Conservation (phyloP, 2,329 filamentous ascomycete species). For the Hymenoscyphus occultus region DNA sequence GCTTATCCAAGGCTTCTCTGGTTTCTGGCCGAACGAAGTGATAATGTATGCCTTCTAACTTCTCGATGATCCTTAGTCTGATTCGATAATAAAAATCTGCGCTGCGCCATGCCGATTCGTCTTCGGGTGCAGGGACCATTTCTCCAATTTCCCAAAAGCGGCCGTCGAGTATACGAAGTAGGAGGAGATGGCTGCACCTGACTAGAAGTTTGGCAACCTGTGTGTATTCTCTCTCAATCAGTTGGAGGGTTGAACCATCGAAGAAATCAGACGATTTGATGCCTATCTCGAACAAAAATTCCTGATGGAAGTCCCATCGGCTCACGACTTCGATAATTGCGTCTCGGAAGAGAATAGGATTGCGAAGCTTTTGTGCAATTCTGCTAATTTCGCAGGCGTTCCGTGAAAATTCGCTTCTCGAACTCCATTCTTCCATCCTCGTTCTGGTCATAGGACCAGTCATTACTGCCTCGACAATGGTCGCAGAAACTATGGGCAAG, state of each 20-base stretch:
- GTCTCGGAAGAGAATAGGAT: neutral
- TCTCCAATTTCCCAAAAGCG: neutral
- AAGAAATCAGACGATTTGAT: neutral
- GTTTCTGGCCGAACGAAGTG: neutral
- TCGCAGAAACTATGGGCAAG: neutral
- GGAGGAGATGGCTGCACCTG: neutral
- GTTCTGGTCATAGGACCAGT: neutral
- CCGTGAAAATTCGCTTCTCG: neutral
- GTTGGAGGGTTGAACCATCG: neutral
- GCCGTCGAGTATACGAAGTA: neutral
- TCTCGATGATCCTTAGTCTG: neutral
- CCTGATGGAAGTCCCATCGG: neutral
- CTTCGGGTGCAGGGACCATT: neutral
- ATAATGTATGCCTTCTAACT: neutral
- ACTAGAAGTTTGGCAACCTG: neutral
- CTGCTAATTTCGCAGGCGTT: too few relatives aligned
- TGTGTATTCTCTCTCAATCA: neutral
- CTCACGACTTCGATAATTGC: neutral
- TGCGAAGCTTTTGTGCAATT: neutral
- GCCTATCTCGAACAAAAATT: neutral
- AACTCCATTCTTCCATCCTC: neutral
- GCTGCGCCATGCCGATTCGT: neutral
- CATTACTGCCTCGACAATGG: neutral
- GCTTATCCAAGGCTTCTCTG: neutral
- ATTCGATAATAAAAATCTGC: neutral